These are phyloP conservation scores for Claviceps sorghi DNA, from an alignment of 2,329 filamentous ascomycete genomes.

Conservation along the genomic window DNA sequence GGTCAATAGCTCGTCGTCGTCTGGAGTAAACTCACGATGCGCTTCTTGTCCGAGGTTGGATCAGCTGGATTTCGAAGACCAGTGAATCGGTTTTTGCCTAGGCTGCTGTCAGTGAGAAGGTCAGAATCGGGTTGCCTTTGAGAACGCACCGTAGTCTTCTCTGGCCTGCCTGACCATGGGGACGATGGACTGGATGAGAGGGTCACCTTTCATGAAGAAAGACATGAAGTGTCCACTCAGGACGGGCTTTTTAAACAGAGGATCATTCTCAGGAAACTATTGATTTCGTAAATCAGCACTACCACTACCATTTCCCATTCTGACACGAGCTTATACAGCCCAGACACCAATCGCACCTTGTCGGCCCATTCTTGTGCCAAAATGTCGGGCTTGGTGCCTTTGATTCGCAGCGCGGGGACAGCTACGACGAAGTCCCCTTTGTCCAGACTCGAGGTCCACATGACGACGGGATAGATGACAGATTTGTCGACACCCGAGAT, in stretches of 20 bases:
- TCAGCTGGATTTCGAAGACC: constrained; percentile 49
- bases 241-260: constrained; percentile 56
- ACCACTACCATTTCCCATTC: neutral
- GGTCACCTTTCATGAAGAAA: constrained; percentile 65
- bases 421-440: constrained; percentile 72
- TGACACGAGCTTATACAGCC: neutral
- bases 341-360: constrained; percentile 30
- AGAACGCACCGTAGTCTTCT: constrained; percentile 27
- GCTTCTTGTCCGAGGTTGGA: constrained; percentile 46
- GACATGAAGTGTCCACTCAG: constrained; percentile 55
- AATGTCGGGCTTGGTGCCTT: constrained; percentile 50
- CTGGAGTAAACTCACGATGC: constrained; percentile 22
- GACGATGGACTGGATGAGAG: constrained; percentile 51
- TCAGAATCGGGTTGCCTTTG: neutral
- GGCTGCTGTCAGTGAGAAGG: constrained; percentile 13
- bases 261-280: constrained; percentile 60
- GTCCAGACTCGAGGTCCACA: constrained; percentile 67
- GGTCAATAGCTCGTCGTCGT: neutral
- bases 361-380: constrained; percentile 46
- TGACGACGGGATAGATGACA: constrained; percentile 60
- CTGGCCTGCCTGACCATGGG: constrained; percentile 53
- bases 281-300: neutral
- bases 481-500: constrained; percentile 56
- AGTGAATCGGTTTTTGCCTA: constrained; percentile 45
- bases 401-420: constrained; percentile 65